A percentile compares a stretch with the other conserved stretches of the same genome.
Conservation (phyloP, 192 early-diverging fungal species). For the Backusella morwellensis region DNA sequence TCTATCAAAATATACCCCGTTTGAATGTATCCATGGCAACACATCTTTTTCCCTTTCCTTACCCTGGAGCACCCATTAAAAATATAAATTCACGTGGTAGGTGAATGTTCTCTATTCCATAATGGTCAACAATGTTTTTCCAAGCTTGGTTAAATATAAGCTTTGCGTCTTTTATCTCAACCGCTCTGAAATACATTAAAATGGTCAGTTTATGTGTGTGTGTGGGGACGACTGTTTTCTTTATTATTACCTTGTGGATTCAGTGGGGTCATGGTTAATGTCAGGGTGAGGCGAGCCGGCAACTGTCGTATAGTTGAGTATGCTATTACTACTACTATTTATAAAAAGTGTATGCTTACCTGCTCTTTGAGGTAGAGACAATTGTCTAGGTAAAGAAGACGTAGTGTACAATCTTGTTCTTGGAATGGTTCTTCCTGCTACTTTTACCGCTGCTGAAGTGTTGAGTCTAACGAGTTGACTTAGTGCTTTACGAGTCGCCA, state of each 20-base stretch:
- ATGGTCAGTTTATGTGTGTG: too few relatives aligned
- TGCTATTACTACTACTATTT: not conserved
- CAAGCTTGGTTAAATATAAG: slow-evolving; percentile 60
- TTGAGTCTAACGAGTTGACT: not conserved
- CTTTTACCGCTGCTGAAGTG: not conserved
- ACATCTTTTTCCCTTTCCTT: not conserved
- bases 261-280: not conserved
- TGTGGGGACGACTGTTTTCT: too few relatives aligned
- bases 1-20: slow-evolving; percentile 16
- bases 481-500: not conserved
- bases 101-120: slow-evolving; percentile 50
- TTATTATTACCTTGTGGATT: not conserved
- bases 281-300: not conserved
- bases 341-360: not conserved
- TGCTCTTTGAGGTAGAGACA: not conserved
- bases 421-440: not conserved
- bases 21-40: too few relatives aligned
- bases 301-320: not conserved
- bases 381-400: not conserved
- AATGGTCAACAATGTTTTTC: slow-evolving; percentile 53
- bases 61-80: slow-evolving; percentile 58
- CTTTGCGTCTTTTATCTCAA: slow-evolving; percentile 59
- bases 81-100: slow-evolving; percentile 57
- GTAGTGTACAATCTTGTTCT: not conserved
- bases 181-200: not conserved